Conservation (phyloP, 148 eudicot genomes). For the Limonium bicolor region DNA sequence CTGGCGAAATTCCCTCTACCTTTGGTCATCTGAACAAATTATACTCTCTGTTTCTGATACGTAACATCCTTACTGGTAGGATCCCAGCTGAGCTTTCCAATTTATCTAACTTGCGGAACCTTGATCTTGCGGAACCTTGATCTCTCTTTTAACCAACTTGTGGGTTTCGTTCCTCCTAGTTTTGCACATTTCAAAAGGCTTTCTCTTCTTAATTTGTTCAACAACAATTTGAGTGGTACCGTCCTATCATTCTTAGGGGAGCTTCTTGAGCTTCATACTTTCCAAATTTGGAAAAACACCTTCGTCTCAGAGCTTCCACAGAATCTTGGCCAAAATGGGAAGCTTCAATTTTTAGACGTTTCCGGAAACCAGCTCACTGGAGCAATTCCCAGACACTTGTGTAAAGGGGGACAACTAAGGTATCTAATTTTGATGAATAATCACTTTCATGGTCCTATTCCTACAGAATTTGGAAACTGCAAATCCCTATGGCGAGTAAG, state of each 20-base stretch:
- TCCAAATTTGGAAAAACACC: conserved; percentile 58
- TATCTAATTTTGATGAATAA: conserved; percentile 37
- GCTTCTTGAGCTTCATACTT: conserved; percentile 35
- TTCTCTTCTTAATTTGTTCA: conserved; percentile 34
- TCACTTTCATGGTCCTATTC: conserved; percentile 39
- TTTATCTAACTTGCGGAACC: conserved; percentile 28
- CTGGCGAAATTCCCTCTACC: conserved; percentile 42
- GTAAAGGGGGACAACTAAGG: conserved; percentile 23
- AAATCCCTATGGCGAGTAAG: no score
- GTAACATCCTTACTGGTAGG: conserved; percentile 30
- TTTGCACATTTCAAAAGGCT: conserved; percentile 29
- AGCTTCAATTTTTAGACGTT: conserved; percentile 26
- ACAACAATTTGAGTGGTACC: conserved; percentile 41
- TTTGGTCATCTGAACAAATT: conserved; percentile 37
- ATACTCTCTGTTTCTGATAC: conserved; percentile 41
- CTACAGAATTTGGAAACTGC: no score
- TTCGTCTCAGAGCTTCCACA: conserved; percentile 42
- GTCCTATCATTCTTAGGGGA: conserved; percentile 42
- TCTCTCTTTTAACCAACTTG: conserved; percentile 34
- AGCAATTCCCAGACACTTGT: conserved; percentile 27
- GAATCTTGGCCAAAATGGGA: conserved; percentile 26
- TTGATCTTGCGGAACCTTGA: conserved; percentile 58
- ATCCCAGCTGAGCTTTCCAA: conserved; percentile 26
- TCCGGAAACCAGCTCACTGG: conserved; percentile 53
- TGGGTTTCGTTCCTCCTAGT: conserved; percentile 31